Evolutionary conservation across 176 grass and related monocot genomes (phyloP), one percentile per base, ranked within the genome.

Genomic region (Oryza glaberrima): DNA sequence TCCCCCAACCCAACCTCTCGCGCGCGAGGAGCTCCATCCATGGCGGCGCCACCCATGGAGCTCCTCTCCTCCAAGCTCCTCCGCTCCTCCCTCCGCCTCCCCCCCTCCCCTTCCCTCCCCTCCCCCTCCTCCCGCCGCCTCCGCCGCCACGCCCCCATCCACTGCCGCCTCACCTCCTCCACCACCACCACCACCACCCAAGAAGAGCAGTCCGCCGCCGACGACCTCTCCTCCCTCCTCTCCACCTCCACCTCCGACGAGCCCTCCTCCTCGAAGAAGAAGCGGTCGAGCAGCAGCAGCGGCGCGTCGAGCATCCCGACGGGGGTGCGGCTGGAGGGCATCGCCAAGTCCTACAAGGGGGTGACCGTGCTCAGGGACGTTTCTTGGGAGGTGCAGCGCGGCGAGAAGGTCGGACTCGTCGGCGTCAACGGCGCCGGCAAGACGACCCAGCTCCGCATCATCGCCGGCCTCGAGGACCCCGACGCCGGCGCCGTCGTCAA

Each of bases 351-450:
- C 11, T 99, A 95, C 75, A 92, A 92, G 78, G 93, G 96, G 16
- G 91, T 90, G 36, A 90, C 90, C 40, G 89, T 99, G 70, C 83
- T 99, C 23, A 88, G 87, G 88, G 93, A 96, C 34, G 96, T 99
- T 38, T 86, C 85, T 23, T 99, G 96, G 96, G 96, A 96, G 72
- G 96, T 96, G 70, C 94, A 96, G 91, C 92, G 89, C 51, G 96
- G 93, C 16, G 96, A 99, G 83, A 99, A 94, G 75, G 93, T 99
- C 17, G 96, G 96, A 11, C 88, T 99, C 34, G 96, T 99, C 9
- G 96, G 96, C 67, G 96, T 99, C 6, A 99, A 99, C 48, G 96
- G 96, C 11, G 93, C 96, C 3, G 93, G 96, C 5, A 99, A 99
- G 84, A 99, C 96, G 4, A 99, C 96, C 28, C 93, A 99, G 82